Evolutionary conservation across 164 flowering plant genomes (phyloP).

Genomic region (Magnolia sinica): DNA sequence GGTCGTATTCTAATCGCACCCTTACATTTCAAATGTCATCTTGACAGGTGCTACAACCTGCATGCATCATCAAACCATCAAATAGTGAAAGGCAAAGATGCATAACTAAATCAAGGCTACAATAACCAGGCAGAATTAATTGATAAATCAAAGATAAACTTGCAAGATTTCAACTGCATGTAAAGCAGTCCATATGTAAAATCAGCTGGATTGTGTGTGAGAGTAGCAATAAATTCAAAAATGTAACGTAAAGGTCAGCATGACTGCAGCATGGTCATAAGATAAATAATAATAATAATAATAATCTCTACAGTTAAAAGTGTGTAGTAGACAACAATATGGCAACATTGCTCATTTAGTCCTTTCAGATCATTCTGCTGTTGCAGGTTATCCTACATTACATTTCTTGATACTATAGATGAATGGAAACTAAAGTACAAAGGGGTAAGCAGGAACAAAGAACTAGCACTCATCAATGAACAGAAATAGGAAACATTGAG

Average conservation of each 20-base stretch:
- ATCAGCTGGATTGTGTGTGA: background rate
- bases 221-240: background rate
- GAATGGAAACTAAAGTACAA: too few species aligned
- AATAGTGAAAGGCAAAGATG: background rate
- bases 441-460: too few species aligned
- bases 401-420: too few species aligned
- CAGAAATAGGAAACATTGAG: too few species aligned
- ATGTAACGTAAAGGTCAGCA: background rate
- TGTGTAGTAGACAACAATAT: background rate
- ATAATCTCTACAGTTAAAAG: background rate
- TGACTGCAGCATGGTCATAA: background rate
- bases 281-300: too few species aligned
- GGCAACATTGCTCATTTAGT: background rate
- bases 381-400: background rate
- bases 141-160: background rate
- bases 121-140: background rate
- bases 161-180: background rate
- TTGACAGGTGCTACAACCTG: constrained; percentile 96
- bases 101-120: background rate
- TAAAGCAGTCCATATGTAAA: background rate
- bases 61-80: constrained; percentile 14
- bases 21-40: constrained; percentile 97
- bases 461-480: too few species aligned
- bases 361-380: background rate
- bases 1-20: background rate